Base-by-base conservation (phyloP, 305 asterid genomes). In the Fraxinus greggii region DNA sequence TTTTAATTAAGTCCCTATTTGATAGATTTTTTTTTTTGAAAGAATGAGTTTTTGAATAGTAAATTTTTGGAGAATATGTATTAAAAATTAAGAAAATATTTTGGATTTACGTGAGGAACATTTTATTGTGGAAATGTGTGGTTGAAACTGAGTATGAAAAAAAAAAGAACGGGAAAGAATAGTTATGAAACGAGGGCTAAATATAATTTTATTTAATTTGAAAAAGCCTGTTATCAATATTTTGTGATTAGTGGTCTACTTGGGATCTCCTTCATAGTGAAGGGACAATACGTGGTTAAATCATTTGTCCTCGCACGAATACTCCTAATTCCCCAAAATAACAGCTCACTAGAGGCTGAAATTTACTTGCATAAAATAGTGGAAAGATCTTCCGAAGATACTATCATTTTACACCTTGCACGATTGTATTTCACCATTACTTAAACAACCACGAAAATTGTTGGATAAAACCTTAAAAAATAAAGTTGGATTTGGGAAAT, bases 231-330 rank as follows among this genome's bases (percentile, higher is more conserved):
- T 80, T 81, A 75, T 75, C 77, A 76, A 74, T 83, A 28, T 79
- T 72, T 86, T 82, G 75, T 78, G 74, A 84, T 79, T 88, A 83
- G 84, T 67, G 31, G 85, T 78, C 86, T 76, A 54, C 26, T 45
- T 84, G 80, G 81, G 78, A 54, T 84, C 85, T 74, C 79, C 74
- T 78, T 82, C 78, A 82, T 81, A 80, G 17, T 73, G 59, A 83
- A 42, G 72, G 36, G 69, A 33, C 78, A 70, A 36, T 59, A 56
- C 63, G 61, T 8, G 36, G 45, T 82, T 82, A 21, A 69, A 76
- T 32, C 42, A 69, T 15, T 9, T 31, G 12, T 29, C 4, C 35
- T 76, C 77, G 65, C 21, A 73, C 40, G 26, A 10, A 9, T 56
- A 63, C 78, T 12, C 26, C 51, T 59, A 23, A 33, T 79, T 82